Conservation (phyloP, 192 early-diverging fungal species). For the Thoreauomyces humboldtii region DNA sequence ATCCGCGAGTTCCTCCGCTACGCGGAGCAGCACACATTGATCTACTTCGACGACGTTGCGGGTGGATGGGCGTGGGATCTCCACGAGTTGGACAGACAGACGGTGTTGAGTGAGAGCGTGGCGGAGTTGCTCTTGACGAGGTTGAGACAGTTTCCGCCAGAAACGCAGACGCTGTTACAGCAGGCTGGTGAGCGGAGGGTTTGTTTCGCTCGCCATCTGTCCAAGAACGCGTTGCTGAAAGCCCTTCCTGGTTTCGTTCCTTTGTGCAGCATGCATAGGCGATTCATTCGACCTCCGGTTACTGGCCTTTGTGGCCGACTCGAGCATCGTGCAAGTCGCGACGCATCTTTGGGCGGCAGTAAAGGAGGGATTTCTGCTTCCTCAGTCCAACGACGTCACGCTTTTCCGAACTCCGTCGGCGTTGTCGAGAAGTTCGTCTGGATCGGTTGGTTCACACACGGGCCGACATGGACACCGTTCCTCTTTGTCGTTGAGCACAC, state of each 20-base stretch:
- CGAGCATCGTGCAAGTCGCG: conserved; percentile 17
- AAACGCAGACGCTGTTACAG: conserved; percentile 33
- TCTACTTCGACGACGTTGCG: conserved; percentile 40
- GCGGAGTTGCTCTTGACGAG: conserved; percentile 38
- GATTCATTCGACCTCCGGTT: conserved; percentile 30
- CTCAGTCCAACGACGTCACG: conserved; percentile 8
- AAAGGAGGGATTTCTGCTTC: conserved; percentile 28
- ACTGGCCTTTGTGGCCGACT: conserved; percentile 9
- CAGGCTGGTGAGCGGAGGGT: conserved; percentile 34
- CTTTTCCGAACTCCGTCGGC: background rate
- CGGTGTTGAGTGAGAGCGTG: conserved; percentile 38
- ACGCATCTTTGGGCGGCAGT: conserved; percentile 27
- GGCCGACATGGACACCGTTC: conserved; percentile 10
- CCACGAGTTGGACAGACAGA: conserved; percentile 35
- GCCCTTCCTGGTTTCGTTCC: background rate
- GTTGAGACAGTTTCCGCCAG: conserved; percentile 30
- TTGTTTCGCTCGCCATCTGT: background rate
- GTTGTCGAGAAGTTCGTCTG: conserved; percentile 24
- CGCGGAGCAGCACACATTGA: conserved; percentile 30
- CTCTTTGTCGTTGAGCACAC: conserved; percentile 8
- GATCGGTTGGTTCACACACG: conserved; percentile 8
- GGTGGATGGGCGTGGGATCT: conserved; percentile 51
- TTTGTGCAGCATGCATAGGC: conserved; percentile 35
- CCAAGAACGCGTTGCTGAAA: background rate
- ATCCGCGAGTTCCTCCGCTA: conserved; percentile 40